Conservation (phyloP, 164 flowering plant genomes). For the Macadamia tetraphylla region DNA sequence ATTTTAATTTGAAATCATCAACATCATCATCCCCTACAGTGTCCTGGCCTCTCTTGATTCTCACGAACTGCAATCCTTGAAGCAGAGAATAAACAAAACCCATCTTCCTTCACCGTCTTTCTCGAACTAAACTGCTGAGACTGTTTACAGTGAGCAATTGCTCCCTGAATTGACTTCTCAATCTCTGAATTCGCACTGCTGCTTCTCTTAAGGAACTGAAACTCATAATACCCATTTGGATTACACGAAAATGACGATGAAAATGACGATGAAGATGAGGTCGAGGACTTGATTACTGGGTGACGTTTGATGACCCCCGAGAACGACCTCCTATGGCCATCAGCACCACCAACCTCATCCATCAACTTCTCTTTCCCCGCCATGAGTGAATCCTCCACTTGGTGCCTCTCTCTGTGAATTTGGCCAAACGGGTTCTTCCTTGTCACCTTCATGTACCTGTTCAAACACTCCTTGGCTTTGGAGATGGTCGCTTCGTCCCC, state of each 20-base stretch:
- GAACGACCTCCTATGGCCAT: slow-evolving; percentile 50
- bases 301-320: slow-evolving; percentile 50
- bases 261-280: slow-evolving; percentile 43
- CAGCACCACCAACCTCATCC: slow-evolving; percentile 16
- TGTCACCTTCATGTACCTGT: slow-evolving; percentile 31
- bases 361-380: slow-evolving; percentile 25
- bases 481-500: slow-evolving; percentile 13
- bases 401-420: slow-evolving; percentile 23
- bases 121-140: slow-evolving; percentile 52
- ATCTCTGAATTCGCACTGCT: slow-evolving; percentile 38
- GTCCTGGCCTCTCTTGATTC: slow-evolving; percentile 37
- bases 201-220: slow-evolving; percentile 49
- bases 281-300: slow-evolving; percentile 32
- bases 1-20: not conserved
- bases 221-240: slow-evolving; percentile 31
- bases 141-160: slow-evolving; percentile 38
- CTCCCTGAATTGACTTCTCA: slow-evolving; percentile 35
- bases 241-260: slow-evolving; percentile 29
- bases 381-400: slow-evolving; percentile 15
- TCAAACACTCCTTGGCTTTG: slow-evolving; percentile 31
- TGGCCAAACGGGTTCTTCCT: slow-evolving; percentile 43
- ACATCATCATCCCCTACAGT: slow-evolving; percentile 40
- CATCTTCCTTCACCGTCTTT: slow-evolving; percentile 43
- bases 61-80: slow-evolving; percentile 34
- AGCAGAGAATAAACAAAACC: slow-evolving; percentile 38